These are phyloP conservation scores for Tolypocladium capitatum DNA, from an alignment of 2,329 filamentous ascomycete species.

Conservation along the genomic window DNA sequence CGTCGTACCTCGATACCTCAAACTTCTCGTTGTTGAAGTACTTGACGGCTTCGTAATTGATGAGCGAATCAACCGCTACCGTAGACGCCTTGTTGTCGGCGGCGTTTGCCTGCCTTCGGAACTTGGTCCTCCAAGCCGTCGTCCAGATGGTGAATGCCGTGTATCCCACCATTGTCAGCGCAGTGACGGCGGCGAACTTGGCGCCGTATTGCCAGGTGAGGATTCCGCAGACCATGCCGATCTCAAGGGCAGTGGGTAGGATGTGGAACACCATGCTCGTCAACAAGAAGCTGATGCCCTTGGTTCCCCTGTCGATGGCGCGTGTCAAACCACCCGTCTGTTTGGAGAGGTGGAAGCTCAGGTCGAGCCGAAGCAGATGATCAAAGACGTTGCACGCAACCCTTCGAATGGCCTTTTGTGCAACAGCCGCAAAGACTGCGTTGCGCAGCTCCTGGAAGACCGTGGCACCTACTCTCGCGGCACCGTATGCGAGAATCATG, in stretches of 20 bases:
- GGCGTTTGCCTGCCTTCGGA: slow-evolving; percentile 85
- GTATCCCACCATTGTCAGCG: slow-evolving; percentile 82
- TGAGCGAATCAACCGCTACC: slow-evolving; percentile 87
- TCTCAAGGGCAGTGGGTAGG: slow-evolving; percentile 84
- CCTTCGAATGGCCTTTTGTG: slow-evolving; percentile 86
- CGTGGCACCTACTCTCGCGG: slow-evolving; percentile 75
- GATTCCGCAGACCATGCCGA: slow-evolving; percentile 90
- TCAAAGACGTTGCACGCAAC: slow-evolving; percentile 90
- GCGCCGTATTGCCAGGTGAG: slow-evolving; percentile 90
- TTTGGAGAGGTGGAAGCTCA: slow-evolving; percentile 86
- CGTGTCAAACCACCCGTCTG: slow-evolving; percentile 90
- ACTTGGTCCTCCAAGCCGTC: slow-evolving; percentile 94
- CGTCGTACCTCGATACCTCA: slow-evolving; percentile 82
- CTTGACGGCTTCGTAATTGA: slow-evolving; percentile 98
- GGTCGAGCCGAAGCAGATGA: slow-evolving; percentile 75
- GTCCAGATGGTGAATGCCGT: slow-evolving; percentile 95
- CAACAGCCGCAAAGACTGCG: slow-evolving; percentile 90
- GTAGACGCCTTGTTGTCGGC: slow-evolving; percentile 94
- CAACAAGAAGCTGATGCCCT: slow-evolving; percentile 93
- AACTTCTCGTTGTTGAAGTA: slow-evolving; percentile 99
- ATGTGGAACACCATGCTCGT: slow-evolving; percentile 99
- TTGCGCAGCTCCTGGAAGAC: slow-evolving; percentile 90
- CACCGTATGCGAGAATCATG: slow-evolving; percentile 88
- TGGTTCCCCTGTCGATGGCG: slow-evolving; percentile 92
- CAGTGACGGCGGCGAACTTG: slow-evolving; percentile 84